Percentiles rank a stretch among this genome's conserved stretches.
Conservation (phyloP, 352 stramenopile species). For the Pythium chondricola region DNA sequence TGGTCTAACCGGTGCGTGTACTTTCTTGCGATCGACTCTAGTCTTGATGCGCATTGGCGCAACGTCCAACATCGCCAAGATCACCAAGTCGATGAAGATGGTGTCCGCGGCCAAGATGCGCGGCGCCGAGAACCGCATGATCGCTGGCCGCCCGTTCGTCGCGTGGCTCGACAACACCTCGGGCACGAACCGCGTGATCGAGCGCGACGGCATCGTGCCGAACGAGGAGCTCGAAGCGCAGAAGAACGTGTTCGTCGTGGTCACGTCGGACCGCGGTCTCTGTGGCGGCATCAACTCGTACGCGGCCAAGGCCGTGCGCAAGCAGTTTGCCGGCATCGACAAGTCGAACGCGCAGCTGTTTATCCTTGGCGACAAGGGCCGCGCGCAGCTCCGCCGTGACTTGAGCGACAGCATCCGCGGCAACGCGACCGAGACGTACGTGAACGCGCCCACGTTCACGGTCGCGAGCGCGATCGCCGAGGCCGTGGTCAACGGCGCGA, state of each 20-base stretch:
- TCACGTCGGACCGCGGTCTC: conserved; percentile 97
- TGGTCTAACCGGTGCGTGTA: not conserved
- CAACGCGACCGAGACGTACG: conserved; percentile 81
- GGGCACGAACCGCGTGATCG: conserved; percentile 67
- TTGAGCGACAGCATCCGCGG: conserved; percentile 55
- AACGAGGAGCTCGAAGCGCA: conserved; percentile 81
- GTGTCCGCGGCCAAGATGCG: conserved; percentile 99
- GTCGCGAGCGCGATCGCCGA: conserved; percentile 90
- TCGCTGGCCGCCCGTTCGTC: conserved; percentile 72
- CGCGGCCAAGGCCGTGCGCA: conserved; percentile 88
- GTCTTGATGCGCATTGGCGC: conserved; percentile 95
- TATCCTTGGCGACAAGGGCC: conserved; percentile 96
- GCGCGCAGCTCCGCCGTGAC: conserved; percentile 89
- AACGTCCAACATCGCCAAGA: conserved; percentile 99
- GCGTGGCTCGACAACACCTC: conserved; percentile 80
- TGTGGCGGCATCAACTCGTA: conserved; percentile 98
- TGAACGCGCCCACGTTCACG: conserved; percentile 86
- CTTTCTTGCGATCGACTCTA: conserved; percentile 4
- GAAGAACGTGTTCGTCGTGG: conserved; percentile 91
- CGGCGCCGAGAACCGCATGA: conserved; percentile 92
- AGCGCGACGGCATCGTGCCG: conserved; percentile 83
- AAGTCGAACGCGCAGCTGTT: conserved; percentile 85
- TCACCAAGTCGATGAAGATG: conserved; percentile 99
- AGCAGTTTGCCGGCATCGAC: conserved; percentile 61
- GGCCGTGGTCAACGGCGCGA: conserved; percentile 59